A percentile compares a stretch with the other conserved stretches of the same genome.
Evolutionary conservation across 1,284 basidiomycete species (phyloP).

Genomic region (Volvariella volvacea): DNA sequence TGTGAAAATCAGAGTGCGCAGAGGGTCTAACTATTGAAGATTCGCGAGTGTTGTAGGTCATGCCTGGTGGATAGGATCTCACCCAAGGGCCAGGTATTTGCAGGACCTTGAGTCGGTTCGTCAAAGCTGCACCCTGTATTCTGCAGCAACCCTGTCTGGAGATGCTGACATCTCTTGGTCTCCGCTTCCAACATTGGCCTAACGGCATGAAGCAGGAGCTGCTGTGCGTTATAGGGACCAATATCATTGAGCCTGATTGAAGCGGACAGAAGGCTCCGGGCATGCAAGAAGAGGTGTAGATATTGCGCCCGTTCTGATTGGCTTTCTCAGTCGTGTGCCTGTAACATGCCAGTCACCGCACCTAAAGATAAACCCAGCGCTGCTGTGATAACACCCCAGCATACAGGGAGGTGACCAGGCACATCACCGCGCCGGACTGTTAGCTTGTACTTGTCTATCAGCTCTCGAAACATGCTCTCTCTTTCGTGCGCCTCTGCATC

Average conservation of each 20-base stretch:
- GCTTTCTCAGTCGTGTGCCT: not conserved
- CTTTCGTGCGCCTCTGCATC: constrained; percentile 14
- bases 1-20: constrained; percentile 1
- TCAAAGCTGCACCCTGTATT: constrained; percentile 23
- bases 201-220: constrained; percentile 73
- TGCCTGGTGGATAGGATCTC: constrained; percentile 89
- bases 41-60: constrained; percentile 90
- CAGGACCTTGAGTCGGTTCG: constrained; percentile 49
- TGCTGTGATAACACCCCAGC: constrained; percentile 83
- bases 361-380: constrained; percentile 71
- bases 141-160: constrained; percentile 36
- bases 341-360: constrained; percentile 26
- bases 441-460: constrained; percentile 67
- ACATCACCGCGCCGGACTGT: constrained; percentile 56
- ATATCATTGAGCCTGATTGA: constrained; percentile 88
- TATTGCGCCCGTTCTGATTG: constrained; percentile 64
- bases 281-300: constrained; percentile 91
- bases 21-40: constrained; percentile 81
- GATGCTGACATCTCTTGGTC: constrained; percentile 31
- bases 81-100: constrained; percentile 94
- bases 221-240: constrained; percentile 91
- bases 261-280: constrained; percentile 83
- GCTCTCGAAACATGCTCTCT: constrained; percentile 20
- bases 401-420: constrained; percentile 82
- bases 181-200: constrained; percentile 58